Conservation (phyloP, 1,139 yeast species). For the Torulaspora globosa region DNA sequence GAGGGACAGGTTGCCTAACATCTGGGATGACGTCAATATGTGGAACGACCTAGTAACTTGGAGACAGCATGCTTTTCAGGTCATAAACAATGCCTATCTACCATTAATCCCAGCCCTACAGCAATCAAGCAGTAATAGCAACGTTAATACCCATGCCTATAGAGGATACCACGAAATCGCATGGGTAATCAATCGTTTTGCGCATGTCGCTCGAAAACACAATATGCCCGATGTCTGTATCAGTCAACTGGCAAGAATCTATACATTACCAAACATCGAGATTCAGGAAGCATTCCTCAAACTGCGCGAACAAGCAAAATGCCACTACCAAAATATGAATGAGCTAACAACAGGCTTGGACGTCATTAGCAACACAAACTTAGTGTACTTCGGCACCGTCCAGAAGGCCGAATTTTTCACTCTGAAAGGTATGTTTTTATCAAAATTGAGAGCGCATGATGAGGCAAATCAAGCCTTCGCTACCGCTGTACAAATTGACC, state of each 20-base stretch:
- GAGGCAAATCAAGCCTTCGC: constrained; percentile 98
- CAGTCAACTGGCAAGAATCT: constrained; percentile 85
- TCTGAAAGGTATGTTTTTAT: constrained; percentile 94
- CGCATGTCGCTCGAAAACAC: constrained; percentile 96
- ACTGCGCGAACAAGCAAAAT: constrained; percentile 93
- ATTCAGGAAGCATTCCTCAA: constrained; percentile 97
- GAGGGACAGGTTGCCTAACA: constrained; percentile 94
- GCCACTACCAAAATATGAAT: constrained; percentile 84
- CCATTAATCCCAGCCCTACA: constrained; percentile 87
- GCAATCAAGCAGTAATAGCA: constrained; percentile 63
- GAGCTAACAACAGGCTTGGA: constrained; percentile 93
- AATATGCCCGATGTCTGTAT: constrained; percentile 96
- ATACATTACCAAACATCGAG: constrained; percentile 94
- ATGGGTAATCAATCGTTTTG: constrained; percentile 97
- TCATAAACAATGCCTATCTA: constrained; percentile 89
- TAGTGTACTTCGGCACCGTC: constrained; percentile 93
- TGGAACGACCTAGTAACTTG: constrained; percentile 98
- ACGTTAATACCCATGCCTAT: constrained; percentile 87
- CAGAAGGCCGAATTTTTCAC: constrained; percentile 98
- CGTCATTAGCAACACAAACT: constrained; percentile 91
- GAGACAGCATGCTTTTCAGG: constrained; percentile 98
- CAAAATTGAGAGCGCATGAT: constrained; percentile 80
- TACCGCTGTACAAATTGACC: constrained; percentile 92
- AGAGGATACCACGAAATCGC: constrained; percentile 98
- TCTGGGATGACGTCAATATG: constrained; percentile 94